phyloP scores from a whole-genome alignment of 345 rosid species.

The Geranium brycei region DNA sequence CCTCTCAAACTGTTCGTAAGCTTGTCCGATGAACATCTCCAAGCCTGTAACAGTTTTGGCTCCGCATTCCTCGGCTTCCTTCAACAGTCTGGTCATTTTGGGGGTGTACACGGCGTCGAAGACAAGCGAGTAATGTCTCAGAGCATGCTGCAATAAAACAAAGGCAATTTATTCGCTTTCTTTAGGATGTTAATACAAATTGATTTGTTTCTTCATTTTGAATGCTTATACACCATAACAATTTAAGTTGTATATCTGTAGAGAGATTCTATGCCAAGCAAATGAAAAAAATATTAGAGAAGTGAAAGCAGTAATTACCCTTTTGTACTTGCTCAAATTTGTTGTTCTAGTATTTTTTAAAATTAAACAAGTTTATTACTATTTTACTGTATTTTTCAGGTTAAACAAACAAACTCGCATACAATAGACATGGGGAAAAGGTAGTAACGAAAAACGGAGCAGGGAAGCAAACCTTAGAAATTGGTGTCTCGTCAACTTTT shows the following conservation, averaged over 20 bases:
- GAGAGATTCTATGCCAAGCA: neutral
- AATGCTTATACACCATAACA: no score
- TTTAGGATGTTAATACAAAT: no score
- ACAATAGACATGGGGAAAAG: neutral
- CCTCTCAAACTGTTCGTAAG: constrained; percentile 70
- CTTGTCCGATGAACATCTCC: constrained; percentile 94
- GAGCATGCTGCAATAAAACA: constrained; percentile 38
- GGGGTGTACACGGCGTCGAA: constrained; percentile 89
- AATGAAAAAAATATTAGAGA: neutral
- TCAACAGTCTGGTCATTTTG: constrained; percentile 61
- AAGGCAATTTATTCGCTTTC: no score
- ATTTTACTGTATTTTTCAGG: neutral
- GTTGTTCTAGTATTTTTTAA: no score
- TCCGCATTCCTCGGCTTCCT: constrained; percentile 76
- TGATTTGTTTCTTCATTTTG: no score
- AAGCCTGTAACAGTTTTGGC: constrained; percentile 55
- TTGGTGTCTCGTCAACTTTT: constrained; percentile 67
- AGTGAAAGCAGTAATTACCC: neutral
- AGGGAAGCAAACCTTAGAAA: constrained; percentile 48
- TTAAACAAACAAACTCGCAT: neutral
- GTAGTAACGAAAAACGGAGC: neutral
- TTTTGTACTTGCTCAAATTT: no score
- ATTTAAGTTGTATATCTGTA: no score
- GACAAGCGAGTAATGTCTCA: constrained; percentile 58
- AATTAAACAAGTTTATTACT: no score